These are phyloP conservation scores for Phytopythium aichiense DNA, from an alignment of 352 stramenopile species.

Conservation along the genomic window DNA sequence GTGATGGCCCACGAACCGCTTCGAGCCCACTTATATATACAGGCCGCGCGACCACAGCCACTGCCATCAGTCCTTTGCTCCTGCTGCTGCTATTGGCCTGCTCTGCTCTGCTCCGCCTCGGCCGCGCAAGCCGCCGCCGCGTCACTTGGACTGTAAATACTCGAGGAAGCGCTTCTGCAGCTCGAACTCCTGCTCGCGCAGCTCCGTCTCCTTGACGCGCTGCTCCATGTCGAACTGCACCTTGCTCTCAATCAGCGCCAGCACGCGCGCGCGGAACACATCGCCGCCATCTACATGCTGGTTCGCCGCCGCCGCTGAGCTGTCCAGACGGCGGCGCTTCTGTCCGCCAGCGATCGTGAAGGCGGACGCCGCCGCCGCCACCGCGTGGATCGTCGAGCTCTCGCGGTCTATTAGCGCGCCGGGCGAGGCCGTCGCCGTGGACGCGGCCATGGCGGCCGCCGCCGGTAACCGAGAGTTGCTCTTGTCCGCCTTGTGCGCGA, in stretches of 20 bases:
- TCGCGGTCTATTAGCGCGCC: not conserved
- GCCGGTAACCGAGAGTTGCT: conserved; percentile 17
- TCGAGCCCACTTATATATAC: not conserved
- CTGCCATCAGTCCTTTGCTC: not conserved
- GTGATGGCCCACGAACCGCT: not conserved
- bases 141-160: conserved; percentile 78
- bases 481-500: conserved; percentile 51
- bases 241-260: conserved; percentile 78
- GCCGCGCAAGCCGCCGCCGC: no score
- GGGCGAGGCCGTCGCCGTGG: not conserved
- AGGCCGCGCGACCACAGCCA: not conserved
- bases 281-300: conserved; percentile 22
- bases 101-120: no score
- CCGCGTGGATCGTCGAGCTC: not conserved
- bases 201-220: conserved; percentile 63
- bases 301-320: conserved; percentile 9
- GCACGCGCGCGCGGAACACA: conserved; percentile 51
- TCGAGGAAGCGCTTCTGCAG: conserved; percentile 78
- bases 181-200: conserved; percentile 78
- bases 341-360: conserved; percentile 5
- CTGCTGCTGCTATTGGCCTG: not conserved
- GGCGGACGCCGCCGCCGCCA: not conserved
- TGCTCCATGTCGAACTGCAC: conserved; percentile 84
- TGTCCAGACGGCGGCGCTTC: conserved; percentile 12
- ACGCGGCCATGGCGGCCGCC: conserved; percentile 9